phyloP scores from a whole-genome alignment of 2,329 filamentous ascomycete species.

The Aspergillus nomiae region DNA sequence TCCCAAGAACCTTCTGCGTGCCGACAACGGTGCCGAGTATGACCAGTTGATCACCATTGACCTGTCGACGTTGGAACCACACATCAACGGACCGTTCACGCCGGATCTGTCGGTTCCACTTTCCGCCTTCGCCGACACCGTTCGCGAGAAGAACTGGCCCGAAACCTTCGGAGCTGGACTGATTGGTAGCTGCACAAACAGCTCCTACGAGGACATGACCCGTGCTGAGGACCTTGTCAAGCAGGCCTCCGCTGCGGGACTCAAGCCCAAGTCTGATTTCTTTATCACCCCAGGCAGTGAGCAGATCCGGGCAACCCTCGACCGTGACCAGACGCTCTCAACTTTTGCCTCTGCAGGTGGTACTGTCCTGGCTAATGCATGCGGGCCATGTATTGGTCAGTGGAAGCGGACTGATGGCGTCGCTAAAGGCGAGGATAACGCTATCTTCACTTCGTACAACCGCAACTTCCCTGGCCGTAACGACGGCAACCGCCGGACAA shows the following conservation, averaged over 20 bases:
- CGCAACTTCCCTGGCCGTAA: constrained; percentile 97
- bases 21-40: constrained; percentile 81
- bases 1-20: constrained; percentile 67
- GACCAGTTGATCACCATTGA: constrained; percentile 90
- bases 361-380: constrained; percentile 89
- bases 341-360: constrained; percentile 87
- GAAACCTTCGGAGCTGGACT: constrained; percentile 87
- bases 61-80: constrained; percentile 85
- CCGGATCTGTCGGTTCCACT: constrained; percentile 92
- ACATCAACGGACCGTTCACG: constrained; percentile 96
- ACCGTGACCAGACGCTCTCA: constrained; percentile 81
- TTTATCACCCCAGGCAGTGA: constrained; percentile 97
- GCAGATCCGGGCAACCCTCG: constrained; percentile 92
- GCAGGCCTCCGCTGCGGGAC: constrained; percentile 83
- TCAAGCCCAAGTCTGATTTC: constrained; percentile 87
- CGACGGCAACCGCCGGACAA: constrained; percentile 92
- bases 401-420: constrained; percentile 91
- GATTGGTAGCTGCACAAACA: constrained; percentile 98
- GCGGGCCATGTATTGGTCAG: constrained; percentile 90
- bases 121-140: constrained; percentile 82
- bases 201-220: constrained; percentile 98
- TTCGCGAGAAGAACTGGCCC: constrained; percentile 85
- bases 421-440: constrained; percentile 82
- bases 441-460: constrained; percentile 97
- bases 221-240: constrained; percentile 90